These are phyloP conservation scores for Moniliella sp. DNA, from an alignment of 1,284 basidiomycete genomes.

Conservation along the genomic window DNA sequence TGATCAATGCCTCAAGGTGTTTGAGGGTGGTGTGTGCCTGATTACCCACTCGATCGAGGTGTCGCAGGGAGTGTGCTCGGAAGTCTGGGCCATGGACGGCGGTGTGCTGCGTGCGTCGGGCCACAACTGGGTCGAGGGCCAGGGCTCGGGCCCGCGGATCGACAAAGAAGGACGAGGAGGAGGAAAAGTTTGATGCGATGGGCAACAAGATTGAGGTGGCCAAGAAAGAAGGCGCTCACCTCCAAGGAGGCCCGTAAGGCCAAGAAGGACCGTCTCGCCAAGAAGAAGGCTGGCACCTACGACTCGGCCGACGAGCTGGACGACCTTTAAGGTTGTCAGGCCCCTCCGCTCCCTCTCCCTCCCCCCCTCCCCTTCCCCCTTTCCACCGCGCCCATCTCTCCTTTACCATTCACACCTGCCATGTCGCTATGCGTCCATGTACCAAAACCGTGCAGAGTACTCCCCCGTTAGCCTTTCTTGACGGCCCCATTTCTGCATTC, in stretches of 20 bases:
- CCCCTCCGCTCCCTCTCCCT: no score
- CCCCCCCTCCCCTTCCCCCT: neutral
- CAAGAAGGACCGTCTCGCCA: slow-evolving; percentile 15
- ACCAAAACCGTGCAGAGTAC: no score
- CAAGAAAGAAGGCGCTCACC: slow-evolving; percentile 21
- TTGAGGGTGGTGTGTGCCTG: slow-evolving; percentile 31
- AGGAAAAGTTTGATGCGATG: slow-evolving; percentile 20
- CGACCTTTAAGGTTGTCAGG: no score
- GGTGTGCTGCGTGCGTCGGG: slow-evolving; percentile 38
- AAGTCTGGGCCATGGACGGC: slow-evolving; percentile 29
- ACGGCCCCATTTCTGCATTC: no score
- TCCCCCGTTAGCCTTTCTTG: no score
- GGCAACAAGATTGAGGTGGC: slow-evolving; percentile 17
- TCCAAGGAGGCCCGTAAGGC: slow-evolving; percentile 13
- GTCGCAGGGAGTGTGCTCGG: slow-evolving; percentile 28
- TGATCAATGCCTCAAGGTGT: slow-evolving; percentile 33
- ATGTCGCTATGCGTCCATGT: no score
- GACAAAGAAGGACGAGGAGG: slow-evolving; percentile 23
- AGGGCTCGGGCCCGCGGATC: slow-evolving; percentile 36
- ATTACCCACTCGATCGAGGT: slow-evolving; percentile 32
- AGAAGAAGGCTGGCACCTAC: slow-evolving; percentile 18
- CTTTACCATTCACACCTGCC: no score
- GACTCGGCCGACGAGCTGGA: slow-evolving; percentile 13
- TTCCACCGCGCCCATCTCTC: no score
- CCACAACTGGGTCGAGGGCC: slow-evolving; percentile 68